Percentiles rank a stretch among this genome's conserved stretches.
Evolutionary conservation across 345 rosid species (phyloP).

Genomic region (Moricandia moricandioides): DNA sequence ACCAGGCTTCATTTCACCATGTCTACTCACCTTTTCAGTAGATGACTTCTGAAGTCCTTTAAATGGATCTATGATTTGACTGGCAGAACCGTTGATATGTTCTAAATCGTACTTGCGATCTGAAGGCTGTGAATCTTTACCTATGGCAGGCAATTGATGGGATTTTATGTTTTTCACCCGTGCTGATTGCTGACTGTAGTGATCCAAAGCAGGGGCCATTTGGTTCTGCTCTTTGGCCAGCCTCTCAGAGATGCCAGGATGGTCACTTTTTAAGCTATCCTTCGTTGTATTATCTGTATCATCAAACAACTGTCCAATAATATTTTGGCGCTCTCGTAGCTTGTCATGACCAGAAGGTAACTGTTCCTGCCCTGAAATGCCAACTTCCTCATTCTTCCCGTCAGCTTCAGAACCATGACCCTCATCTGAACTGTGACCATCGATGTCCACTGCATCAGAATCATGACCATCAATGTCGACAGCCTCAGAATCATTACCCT

Average conservation of each 20-base stretch:
- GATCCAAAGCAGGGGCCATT: constrained; percentile 47
- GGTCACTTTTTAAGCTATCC: constrained; percentile 49
- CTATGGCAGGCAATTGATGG: constrained; percentile 48
- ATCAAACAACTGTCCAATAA: constrained; percentile 82
- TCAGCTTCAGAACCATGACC: constrained; percentile 53
- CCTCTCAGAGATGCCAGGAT: constrained; percentile 52
- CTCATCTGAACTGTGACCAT: constrained; percentile 48
- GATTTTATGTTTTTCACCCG: constrained; percentile 52
- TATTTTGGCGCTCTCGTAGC: constrained; percentile 51
- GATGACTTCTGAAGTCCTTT: constrained; percentile 42
- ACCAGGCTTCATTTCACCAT: constrained; percentile 37
- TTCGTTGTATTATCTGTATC: constrained; percentile 48
- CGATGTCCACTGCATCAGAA: constrained; percentile 49
- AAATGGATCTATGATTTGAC: constrained; percentile 39
- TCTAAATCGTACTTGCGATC: constrained; percentile 45
- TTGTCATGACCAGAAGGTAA: constrained; percentile 44
- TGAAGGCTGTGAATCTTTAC: constrained; percentile 40
- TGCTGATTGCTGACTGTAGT: constrained; percentile 45
- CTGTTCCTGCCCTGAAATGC: constrained; percentile 38
- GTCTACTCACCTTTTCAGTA: constrained; percentile 50
- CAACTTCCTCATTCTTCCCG: constrained; percentile 28
- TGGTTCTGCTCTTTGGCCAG: constrained; percentile 47
- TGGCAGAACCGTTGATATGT: constrained; percentile 39
- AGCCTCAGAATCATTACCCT: constrained; percentile 48
- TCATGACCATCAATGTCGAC: constrained; percentile 44